Base-by-base conservation (phyloP, 2,329 filamentous ascomycete genomes). In the Claviceps purpurea region DNA sequence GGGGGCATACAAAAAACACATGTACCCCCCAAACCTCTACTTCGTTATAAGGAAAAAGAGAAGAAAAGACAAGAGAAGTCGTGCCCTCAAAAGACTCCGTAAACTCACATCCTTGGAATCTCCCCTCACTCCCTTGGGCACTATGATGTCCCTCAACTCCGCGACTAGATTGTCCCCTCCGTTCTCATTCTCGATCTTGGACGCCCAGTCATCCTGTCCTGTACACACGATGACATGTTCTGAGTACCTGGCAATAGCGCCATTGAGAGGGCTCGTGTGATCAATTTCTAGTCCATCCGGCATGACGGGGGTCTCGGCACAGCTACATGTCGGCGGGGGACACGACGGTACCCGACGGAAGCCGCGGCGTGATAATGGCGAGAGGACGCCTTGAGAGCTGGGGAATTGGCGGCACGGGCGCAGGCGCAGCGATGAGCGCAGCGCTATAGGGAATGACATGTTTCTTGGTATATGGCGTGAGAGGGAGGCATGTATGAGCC, bases 151-250 rank as follows among this genome's bases (percentile, higher is more conserved):
- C 64, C 87, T 91, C 54, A 96, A 65, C 52, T 87, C 82, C 40
- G 84, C 81, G 5, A 84, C 81, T 18, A 90, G 65, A 58, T 84
- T 84, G 58, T 81, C 76, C 16, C 72, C 79, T 61, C 68, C 76
- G 59, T 84, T 79, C 54, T 94, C 89, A 24, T 95, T 83, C 64
- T 95, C 89, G 56, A 96, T 94, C 53, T 80, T 79, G 62, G 85
- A 90, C 30, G 76, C 73, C 90, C 90, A 96, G 68, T 95, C 87
- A 34, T 76, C 70, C 55, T 81, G 79, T 4, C 88, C 89, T 0
- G 89, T 95, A 56, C 85, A 90, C 14, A 96, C 75, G 10, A 97
- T 68, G 3, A 96, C 78, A 59, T 96, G 89, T 66, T 94, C 84
- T 1, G 82, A 75, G 64, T 95, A 95, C 1, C 76, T 73, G 2